Evolutionary conservation across 805 yeast genomes (phyloP).

Genomic region (Saccharomycopsis amapae): DNA sequence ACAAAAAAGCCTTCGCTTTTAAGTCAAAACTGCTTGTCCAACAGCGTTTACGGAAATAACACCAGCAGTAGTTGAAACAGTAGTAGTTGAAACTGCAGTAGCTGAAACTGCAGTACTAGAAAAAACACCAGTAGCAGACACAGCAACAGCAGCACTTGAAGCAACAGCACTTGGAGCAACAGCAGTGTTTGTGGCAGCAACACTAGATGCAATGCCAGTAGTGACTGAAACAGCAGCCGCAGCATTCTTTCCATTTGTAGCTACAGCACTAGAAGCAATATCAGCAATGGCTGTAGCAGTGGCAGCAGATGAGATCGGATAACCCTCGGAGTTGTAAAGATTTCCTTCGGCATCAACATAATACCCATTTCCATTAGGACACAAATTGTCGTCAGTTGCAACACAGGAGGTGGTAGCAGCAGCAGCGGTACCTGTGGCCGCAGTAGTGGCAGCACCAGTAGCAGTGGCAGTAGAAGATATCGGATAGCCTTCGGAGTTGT

Average conservation of each 20-base stretch:
- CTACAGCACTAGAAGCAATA: not conserved
- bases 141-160: not conserved
- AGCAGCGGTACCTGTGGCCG: not conserved
- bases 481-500: too few relatives aligned
- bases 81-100: not conserved
- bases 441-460: not conserved
- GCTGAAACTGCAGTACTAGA: not conserved
- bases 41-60: too few relatives aligned
- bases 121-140: not conserved
- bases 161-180: slow-evolving; percentile 1
- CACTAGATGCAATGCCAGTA: too few relatives aligned
- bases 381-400: not conserved
- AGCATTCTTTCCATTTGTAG: not conserved
- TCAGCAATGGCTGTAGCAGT: not conserved
- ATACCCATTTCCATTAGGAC: not conserved
- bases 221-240: not conserved
- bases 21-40: too few relatives aligned
- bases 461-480: too few relatives aligned
- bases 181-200: too few relatives aligned
- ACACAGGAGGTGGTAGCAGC: not conserved
- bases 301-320: too few relatives aligned
- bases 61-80: not conserved
- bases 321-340: too few relatives aligned
- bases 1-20: too few relatives aligned
- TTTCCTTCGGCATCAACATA: not conserved